Evolutionary conservation across 306 rosid genomes (phyloP), one percentile per base, ranked within the genome.

Genomic region (Prunus armeniaca): DNA sequence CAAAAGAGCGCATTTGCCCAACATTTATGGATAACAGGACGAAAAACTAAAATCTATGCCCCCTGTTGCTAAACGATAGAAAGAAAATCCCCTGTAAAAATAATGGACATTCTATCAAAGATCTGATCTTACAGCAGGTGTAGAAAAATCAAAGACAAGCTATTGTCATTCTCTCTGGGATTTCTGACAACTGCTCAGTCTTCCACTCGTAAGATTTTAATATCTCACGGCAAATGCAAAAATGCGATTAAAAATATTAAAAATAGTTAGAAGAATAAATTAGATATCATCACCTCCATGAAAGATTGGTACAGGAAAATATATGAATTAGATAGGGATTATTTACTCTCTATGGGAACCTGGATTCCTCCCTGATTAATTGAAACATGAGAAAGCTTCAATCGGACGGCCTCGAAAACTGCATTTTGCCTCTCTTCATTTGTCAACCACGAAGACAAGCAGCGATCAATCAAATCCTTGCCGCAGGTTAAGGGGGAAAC

Each of bases 401-500:
- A 77, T 65, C 85, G 90, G 72, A 87, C 80, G 68, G 90, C 89
- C 61, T 95, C 92, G 77, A 92, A 89, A 75, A 82, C 92, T 19
- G 81, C 87, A 86, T 78, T 84, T 77, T 90, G 88, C 84, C 87
- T 85, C 87, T 95, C 98, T 47, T 92, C 97, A 63, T 80, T 89
- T 14, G 90, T 89, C 83, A 95, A 81, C 97, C 95, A 95, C 24
- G 66, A 73, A 47, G 88, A 82, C 34, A 92, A 84, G 85, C 98
- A 95, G 46, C 78, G 87, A 80, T 95, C 95, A 65, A 95, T 80
- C 80, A 90, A 74, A 62, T 92, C 96, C 73, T 84, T 81, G 70
- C 84, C 75, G 58, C 89, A 81, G 79, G 80, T 83, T 80, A 83
- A 73, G 51, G 87, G 75, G 56, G 88, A 82, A 81, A 81, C 82